phyloP scores from a whole-genome alignment of 306 rosid genomes.

The Fragaria iinumae region DNA sequence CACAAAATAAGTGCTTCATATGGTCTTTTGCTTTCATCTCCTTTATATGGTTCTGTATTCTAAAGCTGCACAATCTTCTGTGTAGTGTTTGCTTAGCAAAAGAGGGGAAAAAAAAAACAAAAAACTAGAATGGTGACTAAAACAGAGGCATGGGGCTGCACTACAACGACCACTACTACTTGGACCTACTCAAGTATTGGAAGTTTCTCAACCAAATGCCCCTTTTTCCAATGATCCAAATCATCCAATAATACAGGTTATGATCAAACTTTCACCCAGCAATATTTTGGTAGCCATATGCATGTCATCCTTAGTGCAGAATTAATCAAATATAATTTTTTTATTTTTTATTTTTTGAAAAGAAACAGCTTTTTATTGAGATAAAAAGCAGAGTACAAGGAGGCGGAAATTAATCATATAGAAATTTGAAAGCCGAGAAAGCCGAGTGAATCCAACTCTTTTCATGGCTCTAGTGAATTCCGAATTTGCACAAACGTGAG shows the following conservation, averaged over 20 bases:
- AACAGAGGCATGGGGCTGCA: no score
- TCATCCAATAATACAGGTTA: background rate
- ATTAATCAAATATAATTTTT: no score
- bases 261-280: background rate
- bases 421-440: background rate
- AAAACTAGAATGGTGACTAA: background rate
- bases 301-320: background rate
- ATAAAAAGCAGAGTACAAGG: no score
- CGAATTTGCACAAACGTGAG: background rate
- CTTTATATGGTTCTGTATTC: background rate
- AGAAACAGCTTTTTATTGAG: no score
- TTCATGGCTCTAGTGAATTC: background rate
- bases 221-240: background rate
- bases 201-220: background rate
- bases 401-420: background rate
- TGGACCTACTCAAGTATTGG: background rate
- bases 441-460: background rate
- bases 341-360: no score
- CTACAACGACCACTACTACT: background rate
- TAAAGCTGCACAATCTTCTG: background rate
- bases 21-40: background rate
- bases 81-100: no score
- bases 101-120: no score
- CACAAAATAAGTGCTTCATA: background rate
- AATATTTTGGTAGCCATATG: no score